Base-by-base conservation (phyloP, 768 basidiomycete species). In the Exsudoporus frostii region DNA sequence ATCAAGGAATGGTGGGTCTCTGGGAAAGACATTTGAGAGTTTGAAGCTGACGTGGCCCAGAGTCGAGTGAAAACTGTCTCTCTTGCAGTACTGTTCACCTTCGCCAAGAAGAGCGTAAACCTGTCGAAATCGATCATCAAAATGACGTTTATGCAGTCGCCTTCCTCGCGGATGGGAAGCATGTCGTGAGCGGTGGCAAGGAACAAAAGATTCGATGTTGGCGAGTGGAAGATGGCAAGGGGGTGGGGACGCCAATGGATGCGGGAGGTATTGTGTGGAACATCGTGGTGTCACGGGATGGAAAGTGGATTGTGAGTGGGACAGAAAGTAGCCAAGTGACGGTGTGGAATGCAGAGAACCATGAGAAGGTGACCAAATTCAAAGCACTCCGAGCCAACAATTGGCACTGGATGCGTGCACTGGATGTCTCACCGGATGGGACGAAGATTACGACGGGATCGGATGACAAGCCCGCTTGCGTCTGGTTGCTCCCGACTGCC, bases 331-430 rank as follows among this genome's bases (percentile, higher is more conserved):
- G 53, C 22, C 4, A 10, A 27, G 39, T 55, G 19, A 37, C 3
- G 1, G 53, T 57, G 17, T 55, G 54, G 56, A 30, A 51, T n/a
- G 36, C n/a, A n/a, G n/a, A n/a, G n/a, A n/a, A n/a, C n/a, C n/a
- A n/a, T n/a, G n/a, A n/a, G n/a, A n/a, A n/a, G n/a, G n/a, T n/a
- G n/a, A n/a, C n/a, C n/a, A n/a, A n/a, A n/a, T n/a, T n/a, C n/a
- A n/a, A n/a, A n/a, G n/a, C n/a, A n/a, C n/a, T n/a, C n/a, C n/a
- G n/a, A n/a, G n/a, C n/a, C n/a, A n/a, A n/a, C n/a, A n/a, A n/a
- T n/a, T n/a, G n/a, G n/a, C n/a, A n/a, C n/a, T 30, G 29, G 29
- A 30, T 11, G 10, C 29, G 10, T 30, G 29, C 29, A 11, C 9
- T 30, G 10, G 29, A 30, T 2, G 29, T 30, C 10, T 30, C 29